Evolutionary conservation across 352 stramenopile species (phyloP), one percentile per base, ranked within the genome.

Genomic region (Thraustochytrium striatum): DNA sequence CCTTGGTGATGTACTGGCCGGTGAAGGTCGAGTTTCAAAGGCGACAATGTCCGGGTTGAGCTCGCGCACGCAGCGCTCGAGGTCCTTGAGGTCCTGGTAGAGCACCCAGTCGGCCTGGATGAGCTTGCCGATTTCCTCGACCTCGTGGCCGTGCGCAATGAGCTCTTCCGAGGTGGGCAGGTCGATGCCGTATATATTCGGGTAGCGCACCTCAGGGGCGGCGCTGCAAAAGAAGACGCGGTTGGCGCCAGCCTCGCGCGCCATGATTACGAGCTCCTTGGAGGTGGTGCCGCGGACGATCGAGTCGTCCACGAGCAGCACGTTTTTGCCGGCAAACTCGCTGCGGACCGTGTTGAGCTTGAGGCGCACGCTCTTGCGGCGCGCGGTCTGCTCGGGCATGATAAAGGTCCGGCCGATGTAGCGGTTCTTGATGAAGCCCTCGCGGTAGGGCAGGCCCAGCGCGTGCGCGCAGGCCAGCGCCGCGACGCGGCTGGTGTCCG

Each of bases 161-260:
- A 99, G 88, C 85, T 99, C 97, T 59, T 96, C 90, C 39, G 89
- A 87, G 57, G 96, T 98, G 8, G 96, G 96, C 89, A 99, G 99
- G 85, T 99, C 96, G 84, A 99, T 99, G 50, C 97, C 97, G 86
- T 99, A 99, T 36, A 99, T 97, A 84, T 99, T 99, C n/a, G 95
- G 94, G 86, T 98, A 95, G 41, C 95, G 91, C 84, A 99, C 98
- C 55, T 95, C 92, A 35, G 97, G 97, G 19, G 95, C 94, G 5
- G 95, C 95, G 61, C 91, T 98, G 28, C 91, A 94, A 79, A 99
- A 97, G 87, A 97, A 99, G 38, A 96, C 91, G 75, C 93, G 96
- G 68, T 93, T 95, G 5, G 97, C 97, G 32, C 97, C 97, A 33
- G 96, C 97, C 81, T 99, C 95, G 62, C 96, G 91, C 32, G 96